These are phyloP conservation scores for Fusarium sp. DNA, from an alignment of 2,329 filamentous ascomycete species.

Conservation along the genomic window DNA sequence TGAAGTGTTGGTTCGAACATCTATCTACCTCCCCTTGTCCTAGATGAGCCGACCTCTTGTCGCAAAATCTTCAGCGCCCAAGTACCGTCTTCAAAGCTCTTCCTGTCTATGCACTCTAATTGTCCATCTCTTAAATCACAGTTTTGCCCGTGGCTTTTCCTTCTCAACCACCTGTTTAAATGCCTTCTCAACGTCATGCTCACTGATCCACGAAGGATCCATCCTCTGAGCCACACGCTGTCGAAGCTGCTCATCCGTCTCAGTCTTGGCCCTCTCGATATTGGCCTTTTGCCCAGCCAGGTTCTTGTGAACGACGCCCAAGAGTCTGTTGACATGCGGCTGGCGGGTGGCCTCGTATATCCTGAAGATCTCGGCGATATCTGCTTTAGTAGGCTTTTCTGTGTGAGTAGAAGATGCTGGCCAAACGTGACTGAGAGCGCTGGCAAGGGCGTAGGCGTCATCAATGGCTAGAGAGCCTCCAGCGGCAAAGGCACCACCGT, in stretches of 20 bases:
- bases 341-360: conserved; percentile 59
- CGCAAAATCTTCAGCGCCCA: not conserved
- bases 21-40: not conserved
- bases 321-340: conserved; percentile 52
- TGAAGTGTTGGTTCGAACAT: not conserved
- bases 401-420: conserved; percentile 17
- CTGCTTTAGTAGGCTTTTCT: conserved; percentile 19
- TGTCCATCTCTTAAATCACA: not conserved
- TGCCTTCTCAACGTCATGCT: conserved; percentile 58
- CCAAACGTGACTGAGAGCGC: conserved; percentile 53
- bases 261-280: conserved; percentile 30
- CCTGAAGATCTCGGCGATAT: conserved; percentile 47
- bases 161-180: conserved; percentile 49
- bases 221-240: conserved; percentile 50
- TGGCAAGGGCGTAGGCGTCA: conserved; percentile 56
- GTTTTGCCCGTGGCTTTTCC: not conserved
- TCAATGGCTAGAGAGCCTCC: conserved; percentile 55
- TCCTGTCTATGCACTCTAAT: not conserved
- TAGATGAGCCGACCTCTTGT: not conserved
- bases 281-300: conserved; percentile 17
- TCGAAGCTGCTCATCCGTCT: conserved; percentile 54
- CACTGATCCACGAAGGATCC: conserved; percentile 58
- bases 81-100: not conserved
- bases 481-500: conserved; percentile 56
- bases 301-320: conserved; percentile 28